phyloP scores from a whole-genome alignment of 352 stramenopile species.

The Globisporangium takayamanum region DNA sequence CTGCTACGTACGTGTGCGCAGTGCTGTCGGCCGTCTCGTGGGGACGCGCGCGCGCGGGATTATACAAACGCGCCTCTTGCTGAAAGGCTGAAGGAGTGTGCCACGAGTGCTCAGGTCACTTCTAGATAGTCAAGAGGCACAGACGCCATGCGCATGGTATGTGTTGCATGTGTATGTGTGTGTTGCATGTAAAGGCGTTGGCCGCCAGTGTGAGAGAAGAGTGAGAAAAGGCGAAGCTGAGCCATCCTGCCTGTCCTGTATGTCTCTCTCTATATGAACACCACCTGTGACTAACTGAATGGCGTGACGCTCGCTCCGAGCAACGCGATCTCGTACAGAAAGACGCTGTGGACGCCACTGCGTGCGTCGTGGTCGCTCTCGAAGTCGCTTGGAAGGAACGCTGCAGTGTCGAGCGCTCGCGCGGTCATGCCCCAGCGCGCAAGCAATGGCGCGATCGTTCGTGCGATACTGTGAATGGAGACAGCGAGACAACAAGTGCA shows the following conservation, averaged over 20 bases:
- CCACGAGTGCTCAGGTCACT: constrained; percentile 1
- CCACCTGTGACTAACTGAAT: constrained; percentile 1
- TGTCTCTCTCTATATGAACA: constrained; percentile 1
- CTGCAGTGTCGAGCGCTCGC: constrained; percentile 22
- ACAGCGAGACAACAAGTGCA: neutral
- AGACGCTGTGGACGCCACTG: constrained; percentile 26
- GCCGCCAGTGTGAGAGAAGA: constrained; percentile 24
- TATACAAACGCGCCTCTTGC: constrained; percentile 9
- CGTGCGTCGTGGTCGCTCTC: neutral
- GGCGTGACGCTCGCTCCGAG: neutral
- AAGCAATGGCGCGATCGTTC: constrained; percentile 48
- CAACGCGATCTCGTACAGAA: constrained; percentile 43
- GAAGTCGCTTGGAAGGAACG: constrained; percentile 14
- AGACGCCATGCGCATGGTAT: neutral
- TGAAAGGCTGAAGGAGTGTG: constrained; percentile 10
- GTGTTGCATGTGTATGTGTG: neutral
- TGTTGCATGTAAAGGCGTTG: constrained; percentile 3
- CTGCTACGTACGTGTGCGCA: neutral
- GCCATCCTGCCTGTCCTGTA: constrained; percentile 19
- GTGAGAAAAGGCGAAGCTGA: constrained; percentile 74
- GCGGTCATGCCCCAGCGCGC: constrained; percentile 41
- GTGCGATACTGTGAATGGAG: constrained; percentile 32
- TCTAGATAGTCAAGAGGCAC: constrained; percentile 10
- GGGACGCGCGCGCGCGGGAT: constrained; percentile 5
- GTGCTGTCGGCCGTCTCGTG: neutral